Evolutionary conservation across 2,329 filamentous ascomycete species (phyloP).

Genomic region (Neoscytalidium dimidiatum): DNA sequence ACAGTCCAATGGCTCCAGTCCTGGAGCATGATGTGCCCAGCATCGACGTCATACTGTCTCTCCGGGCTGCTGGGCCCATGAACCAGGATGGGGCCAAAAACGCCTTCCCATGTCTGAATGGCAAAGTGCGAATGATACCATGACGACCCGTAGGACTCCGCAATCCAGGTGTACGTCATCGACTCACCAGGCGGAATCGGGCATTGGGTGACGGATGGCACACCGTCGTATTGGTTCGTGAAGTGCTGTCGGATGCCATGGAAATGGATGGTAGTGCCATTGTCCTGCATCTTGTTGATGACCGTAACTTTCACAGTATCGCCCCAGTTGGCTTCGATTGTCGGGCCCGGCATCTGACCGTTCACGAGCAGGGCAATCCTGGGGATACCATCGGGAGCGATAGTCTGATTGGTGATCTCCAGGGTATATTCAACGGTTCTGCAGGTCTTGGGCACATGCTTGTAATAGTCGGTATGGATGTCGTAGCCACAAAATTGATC

Average conservation of each 20-base stretch:
- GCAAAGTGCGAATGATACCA: conserved; percentile 34
- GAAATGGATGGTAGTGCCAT: conserved; percentile 66
- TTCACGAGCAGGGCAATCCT: conserved; percentile 46
- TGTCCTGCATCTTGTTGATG: conserved; percentile 54
- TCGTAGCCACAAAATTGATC: conserved; percentile 36
- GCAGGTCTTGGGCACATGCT: conserved; percentile 41
- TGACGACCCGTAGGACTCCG: conserved; percentile 42
- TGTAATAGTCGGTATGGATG: conserved; percentile 38
- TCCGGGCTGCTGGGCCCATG: conserved; percentile 39
- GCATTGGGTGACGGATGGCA: conserved; percentile 49
- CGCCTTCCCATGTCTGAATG: conserved; percentile 38
- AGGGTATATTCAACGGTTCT: conserved; percentile 46
- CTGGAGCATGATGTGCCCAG: conserved; percentile 41
- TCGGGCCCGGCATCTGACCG: conserved; percentile 50
- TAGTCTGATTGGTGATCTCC: conserved; percentile 44
- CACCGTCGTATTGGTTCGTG: conserved; percentile 60
- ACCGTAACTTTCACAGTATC: conserved; percentile 48
- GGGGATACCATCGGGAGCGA: conserved; percentile 49
- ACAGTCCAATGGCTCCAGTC: conserved; percentile 40
- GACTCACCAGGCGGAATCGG: conserved; percentile 27
- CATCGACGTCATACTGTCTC: conserved; percentile 38
- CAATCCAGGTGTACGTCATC: conserved; percentile 57
- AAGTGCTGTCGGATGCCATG: conserved; percentile 61
- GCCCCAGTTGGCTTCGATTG: conserved; percentile 47
- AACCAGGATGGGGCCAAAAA: conserved; percentile 42